Base-by-base conservation (phyloP, 352 stramenopile genomes). In the Pythium grandisporangium region DNA sequence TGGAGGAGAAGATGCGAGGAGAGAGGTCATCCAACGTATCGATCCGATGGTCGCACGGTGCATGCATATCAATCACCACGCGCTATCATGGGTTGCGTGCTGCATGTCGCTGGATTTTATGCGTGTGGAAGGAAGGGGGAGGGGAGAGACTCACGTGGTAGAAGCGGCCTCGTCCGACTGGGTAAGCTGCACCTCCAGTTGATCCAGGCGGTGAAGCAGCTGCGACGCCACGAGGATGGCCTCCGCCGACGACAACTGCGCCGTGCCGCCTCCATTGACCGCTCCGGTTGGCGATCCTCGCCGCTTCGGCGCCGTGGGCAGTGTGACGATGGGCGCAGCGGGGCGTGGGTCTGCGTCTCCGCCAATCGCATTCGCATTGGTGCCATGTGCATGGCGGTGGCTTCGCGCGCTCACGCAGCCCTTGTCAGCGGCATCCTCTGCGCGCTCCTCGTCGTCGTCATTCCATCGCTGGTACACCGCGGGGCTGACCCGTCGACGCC, bases 141-240 rank as follows among this genome's bases (percentile, higher is more conserved):
- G n/a, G n/a, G n/a, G n/a, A n/a, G n/a, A n/a, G n/a, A n/a, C n/a
- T n/a, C n/a, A n/a, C n/a, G n/a, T n/a, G n/a, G n/a, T n/a, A n/a
- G n/a, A n/a, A n/a, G n/a, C n/a, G n/a, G 27, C 27, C 27, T 32
- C 8, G 27, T 32, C 14, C 14, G 10, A 8, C 10, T 32, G 27
- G 27, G 8, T 37, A 1, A 48, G 24, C n/a, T 58, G 36, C n/a
- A 24, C 30, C 16, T 58, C 35, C 0, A 58, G 25, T 6, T 21
- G 37, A 21, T 58, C 50, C 5, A 58, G 33, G 13, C 38, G 50
- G 10, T 58, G 50, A 11, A 58, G 43, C 17, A 48, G 26, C 25
- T 42, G 19, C 5, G 41, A 51, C 36, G 48, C 48, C 19, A 30
- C 48, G 14, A 48, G 6, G 16, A 48, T 48, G 30, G 41, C 37